A percentile compares a stretch with the other conserved stretches of the same genome.
phyloP scores from a whole-genome alignment of 1,284 basidiomycete species.

The Cryptococcus sp. region DNA sequence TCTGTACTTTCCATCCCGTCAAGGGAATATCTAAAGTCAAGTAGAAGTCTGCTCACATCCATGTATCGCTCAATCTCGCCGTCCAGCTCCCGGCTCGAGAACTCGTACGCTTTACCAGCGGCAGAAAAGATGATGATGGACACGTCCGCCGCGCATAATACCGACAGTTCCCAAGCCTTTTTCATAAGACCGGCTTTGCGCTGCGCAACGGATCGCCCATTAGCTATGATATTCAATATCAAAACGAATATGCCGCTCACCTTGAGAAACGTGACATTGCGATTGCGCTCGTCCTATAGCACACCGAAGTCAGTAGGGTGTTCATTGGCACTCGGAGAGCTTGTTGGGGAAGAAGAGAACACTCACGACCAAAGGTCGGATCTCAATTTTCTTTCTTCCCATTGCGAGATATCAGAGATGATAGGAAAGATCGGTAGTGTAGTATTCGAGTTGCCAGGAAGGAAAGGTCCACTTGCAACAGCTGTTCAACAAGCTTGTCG shows the following conservation, averaged over 20 bases:
- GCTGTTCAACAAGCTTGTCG: too few species aligned
- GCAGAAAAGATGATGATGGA: slow-evolving; percentile 52
- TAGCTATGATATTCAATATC: neutral
- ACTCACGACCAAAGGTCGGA: slow-evolving; percentile 49
- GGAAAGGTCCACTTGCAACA: too few species aligned
- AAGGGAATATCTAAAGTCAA: neutral
- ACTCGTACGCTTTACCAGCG: slow-evolving; percentile 51
- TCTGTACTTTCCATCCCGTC: neutral
- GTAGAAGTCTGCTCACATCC: slow-evolving; percentile 28
- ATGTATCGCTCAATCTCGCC: slow-evolving; percentile 49
- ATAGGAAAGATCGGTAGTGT: neutral
- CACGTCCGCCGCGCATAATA: slow-evolving; percentile 51
- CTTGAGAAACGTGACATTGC: slow-evolving; percentile 52
- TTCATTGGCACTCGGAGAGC: neutral
- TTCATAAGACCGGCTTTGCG: slow-evolving; percentile 54
- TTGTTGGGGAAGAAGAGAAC: neutral
- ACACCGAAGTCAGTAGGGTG: neutral
- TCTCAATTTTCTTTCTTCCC: slow-evolving; percentile 55
- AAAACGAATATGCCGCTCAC: slow-evolving; percentile 12
- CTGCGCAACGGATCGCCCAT: slow-evolving; percentile 14
- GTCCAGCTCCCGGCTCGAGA: slow-evolving; percentile 48
- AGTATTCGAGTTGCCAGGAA: neutral
- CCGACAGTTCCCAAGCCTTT: slow-evolving; percentile 53
- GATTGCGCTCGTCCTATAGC: slow-evolving; percentile 51
- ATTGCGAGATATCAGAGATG: slow-evolving; percentile 22